phyloP scores from a whole-genome alignment of 805 yeast species.

The Huiozyma naganishii region DNA sequence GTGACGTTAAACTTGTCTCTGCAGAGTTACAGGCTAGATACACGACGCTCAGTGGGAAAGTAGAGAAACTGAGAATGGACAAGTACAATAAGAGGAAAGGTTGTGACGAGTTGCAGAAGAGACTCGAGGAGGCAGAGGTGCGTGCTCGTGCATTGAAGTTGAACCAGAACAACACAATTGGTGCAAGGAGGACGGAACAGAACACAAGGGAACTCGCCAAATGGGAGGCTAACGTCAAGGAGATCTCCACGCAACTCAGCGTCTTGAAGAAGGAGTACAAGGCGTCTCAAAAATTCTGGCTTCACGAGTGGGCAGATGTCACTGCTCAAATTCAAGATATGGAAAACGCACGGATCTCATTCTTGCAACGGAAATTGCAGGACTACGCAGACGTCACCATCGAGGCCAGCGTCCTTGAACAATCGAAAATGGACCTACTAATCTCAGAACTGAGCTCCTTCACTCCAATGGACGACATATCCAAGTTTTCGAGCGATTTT shows the following conservation, averaged over 20 bases:
- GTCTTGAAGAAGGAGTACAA: conserved; percentile 24
- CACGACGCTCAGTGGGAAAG: conserved; percentile 21
- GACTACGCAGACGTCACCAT: conserved; percentile 17
- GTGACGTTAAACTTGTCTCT: conserved; percentile 18
- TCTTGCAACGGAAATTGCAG: conserved; percentile 21
- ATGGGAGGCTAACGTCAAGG: conserved; percentile 21
- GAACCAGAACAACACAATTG: conserved; percentile 24
- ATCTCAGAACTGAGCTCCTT: conserved; percentile 16
- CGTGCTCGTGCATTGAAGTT: conserved; percentile 22
- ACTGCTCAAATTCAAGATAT: conserved; percentile 22
- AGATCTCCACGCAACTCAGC: conserved; percentile 18
- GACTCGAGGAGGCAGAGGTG: conserved; percentile 17
- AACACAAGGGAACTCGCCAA: conserved; percentile 21
- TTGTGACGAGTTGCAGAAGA: conserved; percentile 19
- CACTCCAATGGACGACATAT: conserved; percentile 23
- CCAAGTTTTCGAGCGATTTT: conserved; percentile 22
- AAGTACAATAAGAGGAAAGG: conserved; percentile 21
- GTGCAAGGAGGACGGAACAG: conserved; percentile 19
- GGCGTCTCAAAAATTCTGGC: conserved; percentile 25
- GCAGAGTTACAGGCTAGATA: conserved; percentile 20
- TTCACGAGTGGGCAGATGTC: conserved; percentile 24
- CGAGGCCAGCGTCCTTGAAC: conserved; percentile 22
- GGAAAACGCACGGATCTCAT: conserved; percentile 21
- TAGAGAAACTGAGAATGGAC: conserved; percentile 22
- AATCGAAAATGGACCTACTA: conserved; percentile 18